A percentile compares a stretch with the other conserved stretches of the same genome.
These are phyloP conservation scores for Lachancea quebecensis DNA, from an alignment of 805 yeast genomes.

Conservation along the genomic window DNA sequence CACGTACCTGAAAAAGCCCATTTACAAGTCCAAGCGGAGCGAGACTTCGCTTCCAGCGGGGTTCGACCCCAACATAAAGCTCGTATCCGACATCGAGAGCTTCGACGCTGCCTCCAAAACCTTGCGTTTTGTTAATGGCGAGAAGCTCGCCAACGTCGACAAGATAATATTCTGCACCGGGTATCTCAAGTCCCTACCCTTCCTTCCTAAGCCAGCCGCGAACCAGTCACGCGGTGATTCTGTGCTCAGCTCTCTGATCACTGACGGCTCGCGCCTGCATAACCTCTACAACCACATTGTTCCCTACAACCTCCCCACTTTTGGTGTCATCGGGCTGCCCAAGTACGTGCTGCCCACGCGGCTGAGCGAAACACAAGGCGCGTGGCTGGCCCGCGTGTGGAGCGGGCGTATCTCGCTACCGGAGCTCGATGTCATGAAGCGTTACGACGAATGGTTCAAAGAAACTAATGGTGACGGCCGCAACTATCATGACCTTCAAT, in stretches of 20 bases:
- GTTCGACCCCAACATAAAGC: constrained; percentile 34
- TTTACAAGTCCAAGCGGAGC: constrained; percentile 47
- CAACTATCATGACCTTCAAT: constrained; percentile 45
- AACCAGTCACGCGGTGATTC: constrained; percentile 10
- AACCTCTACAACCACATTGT: constrained; percentile 54
- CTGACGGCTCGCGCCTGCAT: constrained; percentile 43
- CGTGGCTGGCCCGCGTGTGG: constrained; percentile 56
- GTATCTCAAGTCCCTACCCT: constrained; percentile 60
- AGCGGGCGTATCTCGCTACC: constrained; percentile 50
- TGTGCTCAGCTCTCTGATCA: constrained; percentile 31
- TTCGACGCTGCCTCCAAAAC: constrained; percentile 35
- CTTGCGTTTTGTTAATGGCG: constrained; percentile 45
- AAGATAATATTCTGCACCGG: constrained; percentile 68
- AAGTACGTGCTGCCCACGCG: constrained; percentile 54
- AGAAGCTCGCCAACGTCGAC: constrained; percentile 42
- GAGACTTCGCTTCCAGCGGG: constrained; percentile 39
- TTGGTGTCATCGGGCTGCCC: constrained; percentile 56
- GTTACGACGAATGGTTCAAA: constrained; percentile 36
- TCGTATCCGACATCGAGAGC: constrained; percentile 37
- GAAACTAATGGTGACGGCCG: constrained; percentile 41
- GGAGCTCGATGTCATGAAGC: constrained; percentile 37
- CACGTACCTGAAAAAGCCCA: constrained; percentile 33
- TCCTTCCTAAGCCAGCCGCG: constrained; percentile 33
- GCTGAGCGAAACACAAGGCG: constrained; percentile 53
- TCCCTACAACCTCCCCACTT: constrained; percentile 50